phyloP scores from a whole-genome alignment of 2,329 filamentous ascomycete genomes.

The Colletotrichum scovillei region DNA sequence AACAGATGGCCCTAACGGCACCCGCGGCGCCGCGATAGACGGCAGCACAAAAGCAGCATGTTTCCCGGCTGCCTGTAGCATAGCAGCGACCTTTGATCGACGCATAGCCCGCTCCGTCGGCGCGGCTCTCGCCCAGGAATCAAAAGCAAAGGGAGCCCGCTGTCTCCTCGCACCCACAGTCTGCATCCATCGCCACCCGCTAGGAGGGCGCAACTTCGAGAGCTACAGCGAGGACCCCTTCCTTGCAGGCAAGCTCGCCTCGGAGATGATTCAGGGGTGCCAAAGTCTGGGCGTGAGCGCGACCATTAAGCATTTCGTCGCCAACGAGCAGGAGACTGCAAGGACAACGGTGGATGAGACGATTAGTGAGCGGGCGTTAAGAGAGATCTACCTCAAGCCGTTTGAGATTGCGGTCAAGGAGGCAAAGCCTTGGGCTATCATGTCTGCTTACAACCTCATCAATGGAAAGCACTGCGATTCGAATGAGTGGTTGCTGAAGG shows the following conservation, averaged over 20 bases:
- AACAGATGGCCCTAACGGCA: slow-evolving; percentile 35
- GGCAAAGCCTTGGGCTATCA: slow-evolving; percentile 42
- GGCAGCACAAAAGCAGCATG: slow-evolving; percentile 32
- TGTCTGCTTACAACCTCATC: slow-evolving; percentile 48
- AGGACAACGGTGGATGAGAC: slow-evolving; percentile 51
- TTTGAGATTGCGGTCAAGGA: slow-evolving; percentile 44
- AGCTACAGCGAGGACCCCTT: slow-evolving; percentile 73
- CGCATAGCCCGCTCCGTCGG: slow-evolving; percentile 74
- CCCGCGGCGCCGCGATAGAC: slow-evolving; percentile 35
- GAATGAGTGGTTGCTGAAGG: slow-evolving; percentile 65
- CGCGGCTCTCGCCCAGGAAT: slow-evolving; percentile 77
- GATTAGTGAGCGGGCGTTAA: slow-evolving; percentile 43
- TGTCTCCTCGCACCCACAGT: slow-evolving; percentile 65
- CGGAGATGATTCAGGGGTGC: slow-evolving; percentile 75
- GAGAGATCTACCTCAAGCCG: slow-evolving; percentile 46
- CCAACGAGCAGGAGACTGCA: slow-evolving; percentile 45
- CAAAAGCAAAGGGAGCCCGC: slow-evolving; percentile 78
- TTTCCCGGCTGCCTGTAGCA: slow-evolving; percentile 78
- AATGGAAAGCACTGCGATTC: slow-evolving; percentile 61
- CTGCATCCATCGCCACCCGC: slow-evolving; percentile 72
- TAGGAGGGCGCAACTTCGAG: slow-evolving; percentile 74
- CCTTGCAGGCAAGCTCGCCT: slow-evolving; percentile 73
- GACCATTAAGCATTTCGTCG: slow-evolving; percentile 62
- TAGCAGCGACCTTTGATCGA: slow-evolving; percentile 79
- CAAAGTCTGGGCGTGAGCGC: slow-evolving; percentile 76